Conservation (phyloP, 495 filamentous ascomycete genomes). For the Penicillium cataractarum region DNA sequence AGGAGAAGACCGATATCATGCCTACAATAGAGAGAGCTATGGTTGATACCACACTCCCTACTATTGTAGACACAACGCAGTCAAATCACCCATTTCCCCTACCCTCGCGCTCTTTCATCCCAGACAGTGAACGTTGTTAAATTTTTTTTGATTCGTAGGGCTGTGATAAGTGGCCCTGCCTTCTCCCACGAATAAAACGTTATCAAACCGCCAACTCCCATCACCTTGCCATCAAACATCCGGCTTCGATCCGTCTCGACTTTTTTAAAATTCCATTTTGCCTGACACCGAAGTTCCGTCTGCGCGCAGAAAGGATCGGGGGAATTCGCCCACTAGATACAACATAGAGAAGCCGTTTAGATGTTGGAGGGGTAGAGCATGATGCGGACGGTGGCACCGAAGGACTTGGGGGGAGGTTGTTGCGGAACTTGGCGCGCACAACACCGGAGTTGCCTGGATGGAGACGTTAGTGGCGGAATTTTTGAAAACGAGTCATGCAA, state of each 20-base stretch:
- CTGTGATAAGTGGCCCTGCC: constrained; percentile 44
- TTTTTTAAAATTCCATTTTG: constrained; percentile 34
- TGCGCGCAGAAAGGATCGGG: constrained; percentile 47
- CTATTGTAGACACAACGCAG: neutral
- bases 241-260: constrained; percentile 47
- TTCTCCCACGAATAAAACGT: constrained; percentile 50
- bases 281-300: constrained; percentile 42
- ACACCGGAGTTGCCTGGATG: constrained; percentile 87
- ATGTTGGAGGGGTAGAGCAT: constrained; percentile 93
- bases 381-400: constrained; percentile 94
- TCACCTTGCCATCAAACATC: constrained; percentile 43
- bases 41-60: neutral
- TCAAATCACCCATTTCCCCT: neutral
- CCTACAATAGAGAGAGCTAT: neutral
- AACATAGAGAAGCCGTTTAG: constrained; percentile 46
- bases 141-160: constrained; percentile 52
- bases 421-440: constrained; percentile 92
- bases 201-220: constrained; percentile 52
- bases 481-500: neutral
- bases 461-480: constrained; percentile 15
- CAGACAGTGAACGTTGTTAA: constrained; percentile 30
- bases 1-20: constrained; percentile 16
- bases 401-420: constrained; percentile 94
- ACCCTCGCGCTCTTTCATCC: constrained; percentile 15
- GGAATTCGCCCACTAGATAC: constrained; percentile 44